A percentile compares a stretch with the other conserved stretches of the same genome.
Conservation (phyloP, 2,329 filamentous ascomycete genomes). For the Clonostachys sp. region DNA sequence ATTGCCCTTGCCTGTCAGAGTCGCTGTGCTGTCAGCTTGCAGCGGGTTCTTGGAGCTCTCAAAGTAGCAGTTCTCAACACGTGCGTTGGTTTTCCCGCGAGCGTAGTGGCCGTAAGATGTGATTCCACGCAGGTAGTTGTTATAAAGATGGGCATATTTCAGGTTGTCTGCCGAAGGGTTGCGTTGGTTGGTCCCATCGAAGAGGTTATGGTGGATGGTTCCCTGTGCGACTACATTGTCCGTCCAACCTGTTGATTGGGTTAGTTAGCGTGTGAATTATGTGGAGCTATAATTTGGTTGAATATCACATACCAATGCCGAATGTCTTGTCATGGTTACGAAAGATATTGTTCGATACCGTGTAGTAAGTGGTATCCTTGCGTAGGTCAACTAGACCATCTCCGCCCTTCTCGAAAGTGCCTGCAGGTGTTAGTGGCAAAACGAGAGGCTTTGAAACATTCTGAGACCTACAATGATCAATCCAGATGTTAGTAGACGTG, state of each 20-base stretch:
- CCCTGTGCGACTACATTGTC: slow-evolving; percentile 13
- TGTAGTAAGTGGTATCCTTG: slow-evolving; percentile 15
- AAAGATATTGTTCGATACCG: slow-evolving; percentile 15
- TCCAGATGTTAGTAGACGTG: slow-evolving; percentile 13
- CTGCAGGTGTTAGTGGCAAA: not conserved
- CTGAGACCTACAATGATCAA: slow-evolving; percentile 10
- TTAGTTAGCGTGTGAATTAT: too few relatives aligned
- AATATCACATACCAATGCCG: slow-evolving; percentile 11
- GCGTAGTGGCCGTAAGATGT: slow-evolving; percentile 16
- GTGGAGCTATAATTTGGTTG: too few relatives aligned
- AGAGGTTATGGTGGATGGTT: slow-evolving; percentile 17
- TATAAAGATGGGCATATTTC: slow-evolving; percentile 15
- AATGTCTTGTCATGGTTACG: slow-evolving; percentile 17
- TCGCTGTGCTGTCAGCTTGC: slow-evolving; percentile 7
- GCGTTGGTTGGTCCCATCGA: slow-evolving; percentile 13
- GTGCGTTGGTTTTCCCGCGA: slow-evolving; percentile 12
- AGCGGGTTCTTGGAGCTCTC: slow-evolving; percentile 12
- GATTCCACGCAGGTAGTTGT: slow-evolving; percentile 14
- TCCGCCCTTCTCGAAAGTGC: slow-evolving; percentile 10
- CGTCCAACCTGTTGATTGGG: slow-evolving; percentile 11
- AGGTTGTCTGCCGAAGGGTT: slow-evolving; percentile 17
- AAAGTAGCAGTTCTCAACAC: slow-evolving; percentile 17
- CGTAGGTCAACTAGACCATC: slow-evolving; percentile 15
- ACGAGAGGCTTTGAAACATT: not conserved
- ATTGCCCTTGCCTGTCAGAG: slow-evolving; percentile 7